Evolutionary conservation across 2,329 filamentous ascomycete species (phyloP), one percentile per base, ranked within the genome.

Genomic region (Aspergillus calidoustus): DNA sequence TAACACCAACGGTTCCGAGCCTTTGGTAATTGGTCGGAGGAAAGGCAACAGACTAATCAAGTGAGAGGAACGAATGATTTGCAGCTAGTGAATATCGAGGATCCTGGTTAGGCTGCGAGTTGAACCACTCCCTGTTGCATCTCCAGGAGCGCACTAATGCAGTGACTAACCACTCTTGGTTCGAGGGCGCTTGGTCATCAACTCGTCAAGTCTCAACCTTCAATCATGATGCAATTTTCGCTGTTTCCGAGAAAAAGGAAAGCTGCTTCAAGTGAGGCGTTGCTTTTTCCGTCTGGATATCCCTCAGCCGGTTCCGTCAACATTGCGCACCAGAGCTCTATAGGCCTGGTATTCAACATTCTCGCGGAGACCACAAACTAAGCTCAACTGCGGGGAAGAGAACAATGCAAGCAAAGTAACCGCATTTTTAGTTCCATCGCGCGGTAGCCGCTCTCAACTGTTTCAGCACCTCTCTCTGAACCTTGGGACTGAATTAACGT

Each of bases 11-110:
- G n/a, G 46, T 58, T 34, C 60, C 54, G 52, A 43, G 28, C 34
- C 28, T 48, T 34, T 62, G 60, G 60, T 62, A 44, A 58, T 58
- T 62, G 54, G 60, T 34, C 9, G 44, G 44, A 25, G 25, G 11
- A 38, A 31, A 61, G 59, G 44, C 54, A 61, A 51, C 54, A n/a
- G 49, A 55, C 54, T 54, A 54, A 54, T 58, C 43, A 49, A 58
- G 50, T 17, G 34, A 54, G 58, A 54, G 34, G 41, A 23, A 47
- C 49, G 34, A 57, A 62, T 55, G 60, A 62, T 62, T 62, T 62
- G 60, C 60, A 58, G 51, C 60, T 58, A 62, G 44, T 13, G 54
- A 54, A 43, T 49, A 43, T 47, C 34, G 22, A 41, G 38, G 17
- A 58, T 58, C 50, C 54, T 47, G 34, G 54, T 46, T 49, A 46